Base-by-base conservation (phyloP, 768 basidiomycete genomes). In the Suillus plorans region DNA sequence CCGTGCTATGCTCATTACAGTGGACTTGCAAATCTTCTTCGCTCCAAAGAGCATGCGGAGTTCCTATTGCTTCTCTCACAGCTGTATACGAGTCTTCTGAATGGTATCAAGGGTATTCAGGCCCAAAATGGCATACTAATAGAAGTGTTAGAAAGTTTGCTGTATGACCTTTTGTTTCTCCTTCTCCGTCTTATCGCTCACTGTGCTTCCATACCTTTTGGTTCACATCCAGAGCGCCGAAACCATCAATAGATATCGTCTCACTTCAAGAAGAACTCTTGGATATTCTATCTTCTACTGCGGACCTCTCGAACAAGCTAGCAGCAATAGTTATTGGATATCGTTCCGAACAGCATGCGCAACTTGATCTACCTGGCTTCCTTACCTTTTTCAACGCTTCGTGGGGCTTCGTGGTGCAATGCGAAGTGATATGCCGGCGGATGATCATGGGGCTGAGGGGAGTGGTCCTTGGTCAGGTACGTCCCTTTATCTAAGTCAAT, bases 401-500 rank as follows among this genome's bases (percentile, higher is more conserved):
- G 2, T 98, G 97, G 97, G 77, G 83, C 31, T 99, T 99, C 69
- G 94, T 99, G 10, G 84, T 97, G 31, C 83, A 82, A 68, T 94
- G 92, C 71, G 97, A 99, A 74, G 85, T 89, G 36, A 80, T 97
- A 36, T 93, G 91, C 67, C 84, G 88, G 62, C 82, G 90, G 68
- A 98, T 99, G 94, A 95, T 98, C 64, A 93, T 98, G 63, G 91
- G 94, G 7, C 80, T 99, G 39, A 81, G 97, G 64, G 96, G 95
- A 5, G 91, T 87, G 2, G 85, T 95, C 60, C 88, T 96, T 52
- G 83, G 87, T 61, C 96, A 97, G 83, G 91, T 91, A 67, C 49
- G 77, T 72, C 14, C 55, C 41, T 36, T 57, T 59, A 58, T 52
- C 45, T 62, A 1, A 45, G 53, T 45, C 59, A n/a, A 42, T 42